Percentiles rank a stretch among this genome's conserved stretches.
Evolutionary conservation across 225 moss, liverwort and hornwort genomes (phyloP).

Genomic region (Thuidium tamariscinum): DNA sequence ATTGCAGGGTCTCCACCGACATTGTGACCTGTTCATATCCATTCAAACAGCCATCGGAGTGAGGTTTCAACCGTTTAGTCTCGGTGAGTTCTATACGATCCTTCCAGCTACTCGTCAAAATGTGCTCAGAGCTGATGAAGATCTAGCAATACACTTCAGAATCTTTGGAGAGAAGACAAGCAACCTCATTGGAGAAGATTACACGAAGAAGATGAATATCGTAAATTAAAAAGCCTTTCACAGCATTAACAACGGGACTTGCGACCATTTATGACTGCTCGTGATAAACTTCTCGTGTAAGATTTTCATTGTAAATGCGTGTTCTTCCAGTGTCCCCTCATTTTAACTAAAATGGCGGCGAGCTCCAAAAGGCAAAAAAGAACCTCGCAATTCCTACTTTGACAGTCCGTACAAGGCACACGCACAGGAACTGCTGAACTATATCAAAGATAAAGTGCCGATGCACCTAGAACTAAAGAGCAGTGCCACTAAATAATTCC

Average conservation of each 20-base stretch:
- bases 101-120: background rate
- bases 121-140: background rate
- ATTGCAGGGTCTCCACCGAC: conserved; percentile 29
- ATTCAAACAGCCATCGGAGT: background rate
- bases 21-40: conserved; percentile 23
- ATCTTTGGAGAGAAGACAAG: background rate
- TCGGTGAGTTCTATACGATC: background rate
- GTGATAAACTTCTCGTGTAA: background rate
- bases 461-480: background rate
- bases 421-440: background rate
- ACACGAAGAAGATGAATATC: background rate
- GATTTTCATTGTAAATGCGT: background rate
- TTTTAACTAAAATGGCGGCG: background rate
- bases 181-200: background rate
- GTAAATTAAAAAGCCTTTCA: background rate
- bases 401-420: background rate
- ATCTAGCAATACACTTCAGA: background rate
- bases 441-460: background rate
- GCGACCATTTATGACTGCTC: background rate
- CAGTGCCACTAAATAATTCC: background rate
- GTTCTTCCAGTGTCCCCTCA: background rate
- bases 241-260: background rate
- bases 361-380: background rate
- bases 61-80: background rate
- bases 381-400: background rate